Conservation (phyloP, 495 filamentous ascomycete genomes). For the Penicillium ochrochloron region DNA sequence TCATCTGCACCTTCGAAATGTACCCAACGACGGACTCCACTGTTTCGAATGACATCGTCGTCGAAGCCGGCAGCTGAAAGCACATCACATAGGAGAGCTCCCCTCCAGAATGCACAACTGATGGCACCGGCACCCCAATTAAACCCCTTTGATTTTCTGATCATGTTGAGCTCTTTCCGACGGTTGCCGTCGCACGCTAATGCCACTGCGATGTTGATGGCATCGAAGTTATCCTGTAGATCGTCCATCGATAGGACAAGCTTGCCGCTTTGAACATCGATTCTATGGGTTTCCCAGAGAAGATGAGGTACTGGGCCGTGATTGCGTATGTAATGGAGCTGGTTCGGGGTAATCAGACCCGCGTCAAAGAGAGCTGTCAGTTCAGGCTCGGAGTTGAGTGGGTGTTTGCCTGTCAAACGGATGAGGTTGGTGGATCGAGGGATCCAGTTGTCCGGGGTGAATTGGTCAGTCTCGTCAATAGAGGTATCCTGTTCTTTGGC, state of each 20-base stretch:
- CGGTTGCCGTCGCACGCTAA: constrained; percentile 68
- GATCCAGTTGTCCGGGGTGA: constrained; percentile 9
- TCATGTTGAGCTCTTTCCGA: constrained; percentile 61
- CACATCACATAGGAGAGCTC: constrained; percentile 22
- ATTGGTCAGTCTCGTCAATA: constrained; percentile 3
- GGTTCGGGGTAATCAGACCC: constrained; percentile 7
- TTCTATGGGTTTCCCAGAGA: constrained; percentile 2
- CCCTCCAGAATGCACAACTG: constrained; percentile 65
- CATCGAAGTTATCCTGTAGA: neutral
- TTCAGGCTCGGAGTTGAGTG: neutral
- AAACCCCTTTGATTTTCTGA: constrained; percentile 59
- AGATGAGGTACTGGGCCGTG: constrained; percentile 6
- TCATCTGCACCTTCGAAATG: constrained; percentile 60
- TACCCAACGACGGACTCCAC: constrained; percentile 41
- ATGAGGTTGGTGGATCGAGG: neutral
- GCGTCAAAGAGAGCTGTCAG: constrained; percentile 1
- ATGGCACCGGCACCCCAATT: constrained; percentile 65
- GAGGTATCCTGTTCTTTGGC: neutral
- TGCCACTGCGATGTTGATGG: constrained; percentile 42
- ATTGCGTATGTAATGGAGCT: constrained; percentile 6
- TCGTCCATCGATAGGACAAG: constrained; percentile 6
- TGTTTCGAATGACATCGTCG: constrained; percentile 29
- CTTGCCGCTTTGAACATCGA: neutral
- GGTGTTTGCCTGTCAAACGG: constrained; percentile 8
- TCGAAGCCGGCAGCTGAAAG: neutral